Conservation (phyloP, 1,139 yeast species). For the Candida labiduridarum region DNA sequence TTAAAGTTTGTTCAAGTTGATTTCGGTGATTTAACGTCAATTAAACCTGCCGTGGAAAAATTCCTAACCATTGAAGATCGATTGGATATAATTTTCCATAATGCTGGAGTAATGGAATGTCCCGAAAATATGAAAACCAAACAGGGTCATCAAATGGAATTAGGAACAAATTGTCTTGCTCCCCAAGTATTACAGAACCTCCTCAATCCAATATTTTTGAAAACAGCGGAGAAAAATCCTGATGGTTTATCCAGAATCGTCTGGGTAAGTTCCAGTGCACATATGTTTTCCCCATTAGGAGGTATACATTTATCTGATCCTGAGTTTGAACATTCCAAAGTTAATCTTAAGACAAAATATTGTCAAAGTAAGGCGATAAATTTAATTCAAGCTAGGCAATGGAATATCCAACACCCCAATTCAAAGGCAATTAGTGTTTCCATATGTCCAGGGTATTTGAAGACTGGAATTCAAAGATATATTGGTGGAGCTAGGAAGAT, state of each 20-base stretch:
- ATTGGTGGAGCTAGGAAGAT: constrained; percentile 12
- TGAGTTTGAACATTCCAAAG: constrained; percentile 18
- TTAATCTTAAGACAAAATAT: constrained; percentile 19
- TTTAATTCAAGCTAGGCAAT: constrained; percentile 41
- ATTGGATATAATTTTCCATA: constrained; percentile 49
- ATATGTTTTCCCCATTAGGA: constrained; percentile 34
- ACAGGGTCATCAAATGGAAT: constrained; percentile 15
- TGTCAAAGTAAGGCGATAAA: constrained; percentile 54
- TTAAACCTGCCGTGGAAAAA: constrained; percentile 41
- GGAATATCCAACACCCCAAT: constrained; percentile 37
- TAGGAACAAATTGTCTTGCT: constrained; percentile 54
- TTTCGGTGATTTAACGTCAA: constrained; percentile 44
- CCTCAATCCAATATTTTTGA: constrained; percentile 43
- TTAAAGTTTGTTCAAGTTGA: constrained; percentile 28
- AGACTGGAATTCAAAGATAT: constrained; percentile 43
- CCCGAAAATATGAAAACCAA: constrained; percentile 25
- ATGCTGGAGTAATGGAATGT: constrained; percentile 54
- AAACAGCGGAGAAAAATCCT: constrained; percentile 23
- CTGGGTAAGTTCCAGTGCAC: constrained; percentile 49
- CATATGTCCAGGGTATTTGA: constrained; percentile 50
- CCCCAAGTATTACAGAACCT: constrained; percentile 49
- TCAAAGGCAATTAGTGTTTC: constrained; percentile 40
- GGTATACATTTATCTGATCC: constrained; percentile 46
- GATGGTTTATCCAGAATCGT: constrained; percentile 35
- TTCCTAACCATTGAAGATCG: constrained; percentile 25